Conservation (phyloP, 2,329 filamentous ascomycete species). For the Bertia moriformis region DNA sequence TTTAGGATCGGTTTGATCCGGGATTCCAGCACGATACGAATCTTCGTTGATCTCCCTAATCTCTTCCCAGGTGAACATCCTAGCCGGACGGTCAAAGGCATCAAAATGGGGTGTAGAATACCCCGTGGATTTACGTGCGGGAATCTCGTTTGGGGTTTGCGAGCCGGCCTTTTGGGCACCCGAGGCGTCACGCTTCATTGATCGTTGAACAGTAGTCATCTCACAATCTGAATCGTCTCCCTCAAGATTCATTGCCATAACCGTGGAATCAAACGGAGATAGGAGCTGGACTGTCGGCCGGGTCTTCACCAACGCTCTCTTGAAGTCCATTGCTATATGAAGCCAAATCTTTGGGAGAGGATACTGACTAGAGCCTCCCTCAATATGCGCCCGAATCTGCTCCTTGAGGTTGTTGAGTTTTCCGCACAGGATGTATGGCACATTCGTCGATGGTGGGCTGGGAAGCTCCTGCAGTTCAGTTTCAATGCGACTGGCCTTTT, state of each 20-base stretch:
- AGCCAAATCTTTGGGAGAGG: constrained; percentile 7
- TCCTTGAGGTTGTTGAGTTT: constrained; percentile 22
- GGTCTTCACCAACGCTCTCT: background rate
- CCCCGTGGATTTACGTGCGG: background rate
- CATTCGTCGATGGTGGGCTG: constrained; percentile 26
- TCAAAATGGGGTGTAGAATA: background rate
- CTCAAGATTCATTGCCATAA: constrained; percentile 5
- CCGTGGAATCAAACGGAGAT: background rate
- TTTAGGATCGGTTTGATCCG: constrained; percentile 20
- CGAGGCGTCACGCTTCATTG: background rate
- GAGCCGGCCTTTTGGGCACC: background rate
- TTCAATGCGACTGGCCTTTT: constrained; percentile 22
- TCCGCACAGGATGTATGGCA: constrained; percentile 23
- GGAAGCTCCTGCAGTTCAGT: constrained; percentile 24
- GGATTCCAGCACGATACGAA: constrained; percentile 17
- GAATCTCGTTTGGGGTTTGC: background rate
- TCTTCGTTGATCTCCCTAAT: constrained; percentile 18
- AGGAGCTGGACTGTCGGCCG: background rate
- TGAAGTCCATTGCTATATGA: background rate
- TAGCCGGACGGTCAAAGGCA: background rate
- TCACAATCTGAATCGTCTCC: constrained; percentile 9
- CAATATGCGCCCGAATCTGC: constrained; percentile 22
- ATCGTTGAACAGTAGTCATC: background rate
- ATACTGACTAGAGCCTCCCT: constrained; percentile 15
- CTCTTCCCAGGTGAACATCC: constrained; percentile 8